Evolutionary conservation across 352 stramenopile species (phyloP).

Genomic region (Globisporangium viniferum): DNA sequence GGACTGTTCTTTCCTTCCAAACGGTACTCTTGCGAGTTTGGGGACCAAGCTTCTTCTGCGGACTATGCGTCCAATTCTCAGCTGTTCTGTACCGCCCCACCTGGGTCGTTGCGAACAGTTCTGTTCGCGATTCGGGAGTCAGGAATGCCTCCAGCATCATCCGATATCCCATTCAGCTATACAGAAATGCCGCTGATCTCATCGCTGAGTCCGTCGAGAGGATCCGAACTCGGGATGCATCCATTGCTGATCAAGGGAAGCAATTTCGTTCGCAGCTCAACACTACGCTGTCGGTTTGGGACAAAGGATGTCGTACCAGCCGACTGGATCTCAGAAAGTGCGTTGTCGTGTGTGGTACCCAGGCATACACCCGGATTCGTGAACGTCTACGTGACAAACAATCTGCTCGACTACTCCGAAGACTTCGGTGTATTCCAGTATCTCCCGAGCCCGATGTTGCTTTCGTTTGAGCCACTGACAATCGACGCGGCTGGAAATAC

Average conservation of each 20-base stretch:
- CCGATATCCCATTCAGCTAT: conserved; percentile 23
- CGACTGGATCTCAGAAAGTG: conserved; percentile 31
- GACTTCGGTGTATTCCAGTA: conserved; percentile 35
- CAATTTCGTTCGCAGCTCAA: conserved; percentile 31
- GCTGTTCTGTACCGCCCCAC: conserved; percentile 32
- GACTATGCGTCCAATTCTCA: conserved; percentile 27
- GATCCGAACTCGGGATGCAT: conserved; percentile 31
- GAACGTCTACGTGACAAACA: conserved; percentile 48
- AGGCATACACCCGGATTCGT: conserved; percentile 27
- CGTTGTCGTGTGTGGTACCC: conserved; percentile 31
- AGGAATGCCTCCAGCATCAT: conserved; percentile 1
- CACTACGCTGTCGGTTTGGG: conserved; percentile 44
- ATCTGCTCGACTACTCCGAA: conserved; percentile 47
- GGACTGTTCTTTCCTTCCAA: conserved; percentile 21
- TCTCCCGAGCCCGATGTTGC: conserved; percentile 27
- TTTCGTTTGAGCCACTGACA: conserved; percentile 27
- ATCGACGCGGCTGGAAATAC: conserved; percentile 10
- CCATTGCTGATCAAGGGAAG: conserved; percentile 26
- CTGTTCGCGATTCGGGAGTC: conserved; percentile 23
- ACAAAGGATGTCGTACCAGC: conserved; percentile 24
- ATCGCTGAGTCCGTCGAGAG: conserved; percentile 19
- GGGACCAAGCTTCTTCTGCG: conserved; percentile 12
- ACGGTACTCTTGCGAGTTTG: conserved; percentile 31
- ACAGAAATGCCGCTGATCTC: conserved; percentile 15
- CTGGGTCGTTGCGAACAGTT: conserved; percentile 19